Conservation (phyloP, 2,329 filamentous ascomycete genomes). For the Cercospora brassicicola region DNA sequence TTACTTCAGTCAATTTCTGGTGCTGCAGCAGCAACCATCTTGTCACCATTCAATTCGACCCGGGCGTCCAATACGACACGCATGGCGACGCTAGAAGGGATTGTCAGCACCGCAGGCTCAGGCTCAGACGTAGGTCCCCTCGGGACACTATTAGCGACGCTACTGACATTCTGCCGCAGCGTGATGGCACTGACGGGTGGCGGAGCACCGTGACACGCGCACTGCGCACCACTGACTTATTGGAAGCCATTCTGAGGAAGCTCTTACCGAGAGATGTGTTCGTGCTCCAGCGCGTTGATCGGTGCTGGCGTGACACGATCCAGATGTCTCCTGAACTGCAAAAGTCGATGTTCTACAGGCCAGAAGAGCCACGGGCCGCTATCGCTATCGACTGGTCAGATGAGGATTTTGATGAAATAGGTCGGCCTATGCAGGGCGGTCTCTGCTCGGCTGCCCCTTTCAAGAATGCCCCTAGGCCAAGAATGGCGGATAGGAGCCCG, state of each 20-base stretch:
- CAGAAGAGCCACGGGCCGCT: neutral
- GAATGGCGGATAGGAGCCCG: neutral
- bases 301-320: neutral
- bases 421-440: neutral
- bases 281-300: neutral
- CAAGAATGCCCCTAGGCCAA: neutral
- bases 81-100: neutral
- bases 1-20: neutral
- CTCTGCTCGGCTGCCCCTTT: neutral
- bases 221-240: neutral
- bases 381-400: neutral
- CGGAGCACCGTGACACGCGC: neutral
- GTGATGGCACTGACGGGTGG: neutral
- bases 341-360: neutral
- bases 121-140: neutral
- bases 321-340: neutral
- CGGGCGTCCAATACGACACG: neutral
- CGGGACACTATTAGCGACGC: neutral
- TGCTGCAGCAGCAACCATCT: neutral
- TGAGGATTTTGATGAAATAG: neutral
- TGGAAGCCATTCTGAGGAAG: slow-evolving; percentile 1
- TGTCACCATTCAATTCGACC: neutral
- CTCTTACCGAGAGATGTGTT: neutral
- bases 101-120: neutral
- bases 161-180: neutral